Evolutionary conservation across 2,329 filamentous ascomycete species (phyloP).

Genomic region (Ophiobolus disseminans): DNA sequence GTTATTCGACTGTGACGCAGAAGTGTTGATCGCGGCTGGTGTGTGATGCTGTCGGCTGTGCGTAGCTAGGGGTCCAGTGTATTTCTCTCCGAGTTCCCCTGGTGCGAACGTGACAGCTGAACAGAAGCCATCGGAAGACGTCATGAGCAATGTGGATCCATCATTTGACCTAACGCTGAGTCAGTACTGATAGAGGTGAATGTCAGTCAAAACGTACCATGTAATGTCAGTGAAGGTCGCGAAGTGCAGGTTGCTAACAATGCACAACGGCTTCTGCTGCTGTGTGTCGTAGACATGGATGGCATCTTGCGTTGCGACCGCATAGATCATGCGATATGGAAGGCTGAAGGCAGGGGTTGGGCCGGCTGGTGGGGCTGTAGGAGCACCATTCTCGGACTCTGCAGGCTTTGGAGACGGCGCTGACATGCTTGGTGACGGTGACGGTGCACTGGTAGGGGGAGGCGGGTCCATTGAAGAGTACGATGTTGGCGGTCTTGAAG

Average conservation of each 20-base stretch:
- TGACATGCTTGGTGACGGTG: slow-evolving; percentile 57
- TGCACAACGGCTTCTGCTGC: slow-evolving; percentile 88
- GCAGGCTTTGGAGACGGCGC: slow-evolving; percentile 59
- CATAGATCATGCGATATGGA: slow-evolving; percentile 93
- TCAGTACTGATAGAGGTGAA: slow-evolving; percentile 10
- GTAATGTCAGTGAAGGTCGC: slow-evolving; percentile 96
- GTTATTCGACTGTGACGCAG: slow-evolving; percentile 61
- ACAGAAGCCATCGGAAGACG: slow-evolving; percentile 98
- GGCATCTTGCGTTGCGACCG: slow-evolving; percentile 94
- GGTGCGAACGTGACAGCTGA: slow-evolving; percentile 84
- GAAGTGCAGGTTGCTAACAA: slow-evolving; percentile 96
- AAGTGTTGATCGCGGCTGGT: slow-evolving; percentile 52
- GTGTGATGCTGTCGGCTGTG: slow-evolving; percentile 36
- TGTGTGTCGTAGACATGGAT: slow-evolving; percentile 97
- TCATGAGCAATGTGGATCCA: slow-evolving; percentile 82
- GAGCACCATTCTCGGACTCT: slow-evolving; percentile 62
- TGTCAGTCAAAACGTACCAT: slow-evolving; percentile 69
- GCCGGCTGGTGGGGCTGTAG: slow-evolving; percentile 58
- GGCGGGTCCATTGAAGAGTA: slow-evolving; percentile 82
- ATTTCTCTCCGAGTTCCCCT: slow-evolving; percentile 84
- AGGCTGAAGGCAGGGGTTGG: slow-evolving; percentile 75
- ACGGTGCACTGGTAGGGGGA: slow-evolving; percentile 65
- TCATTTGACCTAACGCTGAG: slow-evolving; percentile 69
- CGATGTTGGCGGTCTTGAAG: slow-evolving; percentile 63
- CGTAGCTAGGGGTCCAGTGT: slow-evolving; percentile 68